A percentile compares a stretch with the other conserved stretches of the same genome.
Conservation (phyloP, 1,284 basidiomycete species). For the Tremellales sp. region DNA sequence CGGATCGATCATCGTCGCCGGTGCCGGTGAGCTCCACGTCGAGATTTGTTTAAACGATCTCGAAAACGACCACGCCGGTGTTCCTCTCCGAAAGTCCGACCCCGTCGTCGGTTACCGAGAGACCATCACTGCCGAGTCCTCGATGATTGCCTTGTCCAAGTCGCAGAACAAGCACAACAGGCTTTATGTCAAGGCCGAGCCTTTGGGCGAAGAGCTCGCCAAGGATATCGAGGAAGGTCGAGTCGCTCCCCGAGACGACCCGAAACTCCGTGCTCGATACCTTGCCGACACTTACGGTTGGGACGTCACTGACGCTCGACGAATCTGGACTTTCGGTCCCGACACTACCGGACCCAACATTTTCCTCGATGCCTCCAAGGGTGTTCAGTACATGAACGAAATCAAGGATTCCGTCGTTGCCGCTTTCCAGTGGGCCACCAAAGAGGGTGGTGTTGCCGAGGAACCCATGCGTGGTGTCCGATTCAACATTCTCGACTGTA, state of each 20-base stretch:
- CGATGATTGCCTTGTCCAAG: constrained; percentile 95
- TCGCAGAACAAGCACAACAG: constrained; percentile 99
- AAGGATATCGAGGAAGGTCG: constrained; percentile 87
- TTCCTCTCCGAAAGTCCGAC: constrained; percentile 97
- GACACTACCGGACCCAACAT: constrained; percentile 97
- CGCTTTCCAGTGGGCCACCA: constrained; percentile 99
- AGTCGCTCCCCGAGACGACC: constrained; percentile 91
- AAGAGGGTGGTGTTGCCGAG: constrained; percentile 94
- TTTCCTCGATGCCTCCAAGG: constrained; percentile 97
- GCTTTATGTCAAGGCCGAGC: constrained; percentile 88
- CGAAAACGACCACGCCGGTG: constrained; percentile 98
- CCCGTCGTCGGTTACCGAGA: constrained; percentile 98
- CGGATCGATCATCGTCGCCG: constrained; percentile 98
- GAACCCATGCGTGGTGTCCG: constrained; percentile 99
- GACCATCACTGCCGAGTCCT: constrained; percentile 94
- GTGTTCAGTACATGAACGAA: constrained; percentile 96
- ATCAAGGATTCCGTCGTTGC: constrained; percentile 99
- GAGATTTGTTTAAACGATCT: constrained; percentile 99
- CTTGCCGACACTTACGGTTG: constrained; percentile 96
- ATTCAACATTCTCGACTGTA: constrained; percentile 94
- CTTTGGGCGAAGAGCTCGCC: constrained; percentile 90
- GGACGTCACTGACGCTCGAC: constrained; percentile 99
- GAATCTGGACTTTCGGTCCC: constrained; percentile 99
- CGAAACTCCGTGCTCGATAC: constrained; percentile 91
- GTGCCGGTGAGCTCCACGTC: constrained; percentile 98